phyloP scores from a whole-genome alignment of 495 filamentous ascomycete species.

The Neohortaea acidophila region DNA sequence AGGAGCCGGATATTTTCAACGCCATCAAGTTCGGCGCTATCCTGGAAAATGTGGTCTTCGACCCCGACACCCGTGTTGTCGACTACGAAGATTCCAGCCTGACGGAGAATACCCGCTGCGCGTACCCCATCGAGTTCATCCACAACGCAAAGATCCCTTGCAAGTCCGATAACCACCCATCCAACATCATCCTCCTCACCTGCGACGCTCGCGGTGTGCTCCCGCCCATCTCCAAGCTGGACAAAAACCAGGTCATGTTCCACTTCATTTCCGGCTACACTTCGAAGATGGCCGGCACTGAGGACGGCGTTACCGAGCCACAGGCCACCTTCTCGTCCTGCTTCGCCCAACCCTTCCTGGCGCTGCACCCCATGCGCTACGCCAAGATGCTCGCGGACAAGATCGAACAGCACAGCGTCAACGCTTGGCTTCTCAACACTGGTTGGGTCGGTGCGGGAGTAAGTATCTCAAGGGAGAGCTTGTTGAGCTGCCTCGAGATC shows the following conservation, averaged over 20 bases:
- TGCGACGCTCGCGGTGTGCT: conserved; percentile 96
- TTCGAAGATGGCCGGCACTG: conserved; percentile 99
- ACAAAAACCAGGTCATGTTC: conserved; percentile 95
- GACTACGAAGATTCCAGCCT: conserved; percentile 91
- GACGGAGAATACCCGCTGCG: conserved; percentile 95
- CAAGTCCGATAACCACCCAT: conserved; percentile 69
- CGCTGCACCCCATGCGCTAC: conserved; percentile 98
- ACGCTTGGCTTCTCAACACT: conserved; percentile 98
- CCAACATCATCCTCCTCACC: conserved; percentile 94
- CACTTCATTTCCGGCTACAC: conserved; percentile 99
- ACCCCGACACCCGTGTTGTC: conserved; percentile 72
- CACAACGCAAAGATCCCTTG: conserved; percentile 97
- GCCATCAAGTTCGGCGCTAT: conserved; percentile 95
- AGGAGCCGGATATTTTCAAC: conserved; percentile 93
- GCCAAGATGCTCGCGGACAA: conserved; percentile 95
- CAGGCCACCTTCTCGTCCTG: conserved; percentile 98
- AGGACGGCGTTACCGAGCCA: conserved; percentile 90
- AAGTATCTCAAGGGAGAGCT: too few relatives aligned
- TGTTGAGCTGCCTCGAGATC: too few relatives aligned
- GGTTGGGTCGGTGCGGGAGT: conserved; percentile 97
- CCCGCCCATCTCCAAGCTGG: conserved; percentile 94
- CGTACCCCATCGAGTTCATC: conserved; percentile 98
- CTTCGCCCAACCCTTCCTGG: conserved; percentile 98
- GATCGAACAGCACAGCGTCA: conserved; percentile 86
- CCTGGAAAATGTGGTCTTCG: conserved; percentile 96